phyloP scores from a whole-genome alignment of 2,329 filamentous ascomycete genomes.

The Fusarium xyrophilum region DNA sequence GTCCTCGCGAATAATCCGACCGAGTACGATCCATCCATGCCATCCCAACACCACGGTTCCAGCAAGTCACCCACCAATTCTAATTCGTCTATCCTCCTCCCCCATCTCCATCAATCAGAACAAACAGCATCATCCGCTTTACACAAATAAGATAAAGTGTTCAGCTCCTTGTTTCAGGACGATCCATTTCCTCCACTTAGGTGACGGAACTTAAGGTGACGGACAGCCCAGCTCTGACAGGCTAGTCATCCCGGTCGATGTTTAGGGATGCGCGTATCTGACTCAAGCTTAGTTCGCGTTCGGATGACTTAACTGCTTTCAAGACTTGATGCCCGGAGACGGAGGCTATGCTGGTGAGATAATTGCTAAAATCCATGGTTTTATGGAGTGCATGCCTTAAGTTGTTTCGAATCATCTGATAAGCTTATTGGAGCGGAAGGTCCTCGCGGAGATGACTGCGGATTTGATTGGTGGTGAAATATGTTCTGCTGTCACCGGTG shows the following conservation, averaged over 20 bases:
- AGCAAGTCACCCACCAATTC: background rate
- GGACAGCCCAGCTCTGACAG: background rate
- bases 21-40: too few relatives aligned
- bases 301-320: background rate
- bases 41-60: background rate
- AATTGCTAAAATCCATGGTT: background rate
- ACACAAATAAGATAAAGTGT: background rate
- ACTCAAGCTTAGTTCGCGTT: background rate
- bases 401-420: background rate
- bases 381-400: background rate
- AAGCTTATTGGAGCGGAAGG: background rate
- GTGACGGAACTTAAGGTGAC: background rate
- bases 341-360: background rate
- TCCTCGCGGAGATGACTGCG: accelerated
- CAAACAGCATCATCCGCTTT: background rate
- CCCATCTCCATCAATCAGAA: background rate
- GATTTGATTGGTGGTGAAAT: background rate
- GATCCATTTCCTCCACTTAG: background rate
- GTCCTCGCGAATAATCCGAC: background rate
- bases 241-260: background rate
- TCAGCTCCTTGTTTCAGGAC: background rate
- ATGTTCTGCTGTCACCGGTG: accelerated
- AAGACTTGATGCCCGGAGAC: background rate
- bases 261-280: background rate
- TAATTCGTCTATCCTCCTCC: background rate